A percentile compares a stretch with the other conserved stretches of the same genome.
Evolutionary conservation across 768 basidiomycete genomes (phyloP).

Genomic region (Boletus coccyginus): DNA sequence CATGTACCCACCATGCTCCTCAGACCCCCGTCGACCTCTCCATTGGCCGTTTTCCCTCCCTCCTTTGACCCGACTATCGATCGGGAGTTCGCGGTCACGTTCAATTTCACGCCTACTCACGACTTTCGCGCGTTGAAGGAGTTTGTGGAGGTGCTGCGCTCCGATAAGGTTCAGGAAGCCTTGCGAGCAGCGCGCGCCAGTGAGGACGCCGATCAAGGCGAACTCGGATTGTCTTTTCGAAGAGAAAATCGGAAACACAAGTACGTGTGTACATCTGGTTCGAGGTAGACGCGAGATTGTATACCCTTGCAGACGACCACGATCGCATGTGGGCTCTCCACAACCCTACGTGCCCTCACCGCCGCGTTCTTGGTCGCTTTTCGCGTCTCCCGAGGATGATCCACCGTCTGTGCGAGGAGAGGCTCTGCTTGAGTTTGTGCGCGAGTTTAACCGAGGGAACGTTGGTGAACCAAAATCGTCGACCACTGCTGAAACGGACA

Average conservation of each 20-base stretch:
- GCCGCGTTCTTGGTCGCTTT: slow-evolving; percentile 36
- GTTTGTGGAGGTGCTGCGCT: slow-evolving; percentile 46
- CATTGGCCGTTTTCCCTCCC: slow-evolving; percentile 24
- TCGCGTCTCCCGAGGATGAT: slow-evolving; percentile 40
- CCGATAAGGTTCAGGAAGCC: slow-evolving; percentile 57
- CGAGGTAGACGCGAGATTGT: background rate
- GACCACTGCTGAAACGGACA: background rate
- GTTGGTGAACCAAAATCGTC: slow-evolving; percentile 11
- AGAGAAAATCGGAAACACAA: slow-evolving; percentile 55
- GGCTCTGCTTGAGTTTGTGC: slow-evolving; percentile 52
- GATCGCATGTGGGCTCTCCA: slow-evolving; percentile 56
- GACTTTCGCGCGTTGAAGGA: slow-evolving; percentile 49
- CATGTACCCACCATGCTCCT: slow-evolving; percentile 46
- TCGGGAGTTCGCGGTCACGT: slow-evolving; percentile 29
- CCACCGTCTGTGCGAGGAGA: slow-evolving; percentile 40
- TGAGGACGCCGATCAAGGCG: slow-evolving; percentile 48
- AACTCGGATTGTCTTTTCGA: slow-evolving; percentile 44
- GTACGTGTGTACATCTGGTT: slow-evolving; percentile 34
- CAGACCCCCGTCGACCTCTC: slow-evolving; percentile 32
- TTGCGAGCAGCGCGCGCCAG: slow-evolving; percentile 54
- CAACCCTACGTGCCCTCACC: slow-evolving; percentile 51
- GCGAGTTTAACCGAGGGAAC: slow-evolving; percentile 47
- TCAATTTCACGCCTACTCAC: slow-evolving; percentile 27
- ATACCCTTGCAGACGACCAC: slow-evolving; percentile 39
- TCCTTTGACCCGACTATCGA: slow-evolving; percentile 26